Base-by-base conservation (phyloP, 2,329 filamentous ascomycete species). In the Clonostachys rosea region DNA sequence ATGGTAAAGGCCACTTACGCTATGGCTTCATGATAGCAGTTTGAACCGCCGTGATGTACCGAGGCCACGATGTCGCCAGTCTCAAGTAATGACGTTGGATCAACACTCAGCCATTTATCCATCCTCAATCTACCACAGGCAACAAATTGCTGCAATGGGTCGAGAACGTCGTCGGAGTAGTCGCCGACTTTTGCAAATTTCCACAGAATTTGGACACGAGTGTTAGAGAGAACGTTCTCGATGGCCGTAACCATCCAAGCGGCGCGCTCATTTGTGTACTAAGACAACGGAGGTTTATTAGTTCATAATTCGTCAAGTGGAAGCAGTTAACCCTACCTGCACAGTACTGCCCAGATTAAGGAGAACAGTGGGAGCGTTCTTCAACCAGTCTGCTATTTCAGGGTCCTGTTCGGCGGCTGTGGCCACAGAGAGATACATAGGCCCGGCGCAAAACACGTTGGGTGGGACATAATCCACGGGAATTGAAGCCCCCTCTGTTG, bases 1-100 rank as follows among this genome's bases (percentile, higher is more conserved):
- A 39, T 36, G 44, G 34, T 18, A 40, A 11, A 17, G n/a, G n/a
- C 17, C 4, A 13, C 6, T 17, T 56, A 71, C 70, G 56, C 56
- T 41, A 71, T 54, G 6, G 65, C 67, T 51, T 75, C 72, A 34
- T 70, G 62, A 44, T 63, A 74, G 6, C 54, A 61, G 47, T 61
- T 65, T 0, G 66, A 54, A 0, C 65, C 66, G 1, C 66, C 66
- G 45, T 69, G 66, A 44, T 68, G 62, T 1, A 68, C 59, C 2
- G 50, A 58, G 4, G 52, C 54, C 10, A 62, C 48, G 8, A 68
- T 49, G 42, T 63, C 39, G 1, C 62, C 64, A 8, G 55, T 59
- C 46, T 62, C 52, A 6, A 68, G 50, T 7, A 69, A 44, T 2
- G 63, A 49, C 7, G 54, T 40, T 0, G 59, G 59, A 40, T 63